Evolutionary conservation across 129 eudicot species (phyloP), one percentile per base, ranked within the genome.

Genomic region (Logfia minima): DNA sequence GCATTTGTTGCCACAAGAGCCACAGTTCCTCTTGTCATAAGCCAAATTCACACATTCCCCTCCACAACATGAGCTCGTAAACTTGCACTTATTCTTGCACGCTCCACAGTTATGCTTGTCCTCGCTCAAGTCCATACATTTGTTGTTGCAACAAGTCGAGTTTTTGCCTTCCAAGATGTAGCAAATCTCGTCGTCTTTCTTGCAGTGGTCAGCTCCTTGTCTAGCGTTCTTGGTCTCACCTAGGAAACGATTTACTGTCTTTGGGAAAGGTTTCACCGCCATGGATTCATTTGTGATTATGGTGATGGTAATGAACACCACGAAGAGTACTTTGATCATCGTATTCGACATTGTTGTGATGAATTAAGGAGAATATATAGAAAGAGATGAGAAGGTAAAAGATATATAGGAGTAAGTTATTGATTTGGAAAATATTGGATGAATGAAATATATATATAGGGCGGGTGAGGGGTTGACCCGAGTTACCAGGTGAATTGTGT

Each of bases 1-100:
- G 81, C 94, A 91, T 84, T 76, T 85, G 28, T 85, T 76, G 8
- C 85, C 79, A 76, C 97, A 91, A 7, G 34, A 21, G n/a, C 97
- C 90, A 39, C 97, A 91, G 71, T 88, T 82, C 68, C 94, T 79
- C 88, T 88, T 91, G 55, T 88, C 94, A 28, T 68, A 85, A 17
- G 87, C 78, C 60, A 85, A 75, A 14, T 83, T 68, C 71, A 91
- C 94, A 14, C 97, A 91, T 70, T 88, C 79, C 8, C 92, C 89
- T 16, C 74, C 13, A 21, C 97, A 91, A 72, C 97, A 91, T 0
- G 75, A 10, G 17, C 84, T 75, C 0, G 88, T 76, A 14, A 28
- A 73, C 72, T 43, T 62, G 79, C 93, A 88, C 72, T 83, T 86
- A 23, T 72, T 81, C 76, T 86, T 82, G 77, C 93, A 88, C 6